Percentiles rank a stretch among this genome's conserved stretches.
Conservation (phyloP, 1,139 yeast species). For the Taphrina wiesneri region DNA sequence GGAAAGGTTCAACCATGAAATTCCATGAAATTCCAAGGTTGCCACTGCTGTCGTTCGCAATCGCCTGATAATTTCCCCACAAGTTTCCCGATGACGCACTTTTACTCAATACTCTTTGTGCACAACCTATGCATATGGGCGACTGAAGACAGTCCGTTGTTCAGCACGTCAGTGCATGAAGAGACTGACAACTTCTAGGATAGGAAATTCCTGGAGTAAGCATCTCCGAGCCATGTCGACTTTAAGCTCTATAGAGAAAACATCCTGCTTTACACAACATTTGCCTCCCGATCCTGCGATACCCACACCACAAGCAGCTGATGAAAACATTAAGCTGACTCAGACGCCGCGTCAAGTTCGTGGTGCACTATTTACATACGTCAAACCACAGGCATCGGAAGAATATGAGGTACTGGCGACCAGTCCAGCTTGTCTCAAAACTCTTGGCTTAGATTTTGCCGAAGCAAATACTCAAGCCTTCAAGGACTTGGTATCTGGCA, state of each 20-base stretch:
- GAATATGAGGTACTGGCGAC: constrained; percentile 58
- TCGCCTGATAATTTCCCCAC: not conserved
- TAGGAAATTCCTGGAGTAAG: not conserved
- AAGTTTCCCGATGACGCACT: constrained; percentile 1
- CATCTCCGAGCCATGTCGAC: constrained; percentile 10
- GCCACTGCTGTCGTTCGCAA: no score
- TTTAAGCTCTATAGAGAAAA: constrained; percentile 36
- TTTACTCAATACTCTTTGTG: no score
- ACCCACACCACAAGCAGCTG: constrained; percentile 56
- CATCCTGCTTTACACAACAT: constrained; percentile 50
- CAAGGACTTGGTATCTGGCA: constrained; percentile 64
- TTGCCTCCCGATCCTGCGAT: constrained; percentile 63
- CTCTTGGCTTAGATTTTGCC: constrained; percentile 55
- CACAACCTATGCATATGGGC: no score
- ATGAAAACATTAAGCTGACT: constrained; percentile 48
- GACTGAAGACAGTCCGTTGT: not conserved
- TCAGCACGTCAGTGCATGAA: not conserved
- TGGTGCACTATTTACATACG: constrained; percentile 70
- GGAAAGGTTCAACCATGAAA: no score
- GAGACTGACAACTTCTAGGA: not conserved
- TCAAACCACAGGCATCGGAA: constrained; percentile 63
- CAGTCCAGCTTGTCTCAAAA: constrained; percentile 62
- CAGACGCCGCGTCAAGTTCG: constrained; percentile 62
- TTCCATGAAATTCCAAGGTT: no score
- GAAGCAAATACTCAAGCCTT: constrained; percentile 53